Percentiles rank a stretch among this genome's conserved stretches.
Conservation (phyloP, 805 yeast species). For the Clavispora santaluciae region DNA sequence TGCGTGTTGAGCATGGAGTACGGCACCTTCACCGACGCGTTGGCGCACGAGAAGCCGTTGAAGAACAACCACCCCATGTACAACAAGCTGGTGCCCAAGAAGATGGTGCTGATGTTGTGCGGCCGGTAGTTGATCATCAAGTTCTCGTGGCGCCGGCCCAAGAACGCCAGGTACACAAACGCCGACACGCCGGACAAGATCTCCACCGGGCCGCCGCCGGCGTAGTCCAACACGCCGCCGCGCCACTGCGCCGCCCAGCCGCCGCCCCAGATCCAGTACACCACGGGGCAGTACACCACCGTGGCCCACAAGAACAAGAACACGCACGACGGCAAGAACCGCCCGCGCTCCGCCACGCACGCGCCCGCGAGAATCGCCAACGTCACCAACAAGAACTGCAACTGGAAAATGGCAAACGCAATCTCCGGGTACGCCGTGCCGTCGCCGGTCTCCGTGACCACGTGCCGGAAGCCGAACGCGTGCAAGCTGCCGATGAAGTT, state of each 20-base stretch:
- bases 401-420: conserved; percentile 80
- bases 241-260: conserved; percentile 80
- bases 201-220: conserved; percentile 98
- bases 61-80: conserved; percentile 97
- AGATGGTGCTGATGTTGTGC: conserved; percentile 87
- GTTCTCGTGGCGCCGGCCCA: conserved; percentile 74
- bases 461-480: conserved; percentile 74
- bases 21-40: conserved; percentile 77
- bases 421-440: conserved; percentile 67
- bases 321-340: conserved; percentile 78
- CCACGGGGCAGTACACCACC: conserved; percentile 88
- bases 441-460: conserved; percentile 44
- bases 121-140: conserved; percentile 86
- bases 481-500: conserved; percentile 84
- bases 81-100: conserved; percentile 78
- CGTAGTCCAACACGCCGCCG: conserved; percentile 93
- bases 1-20: conserved; percentile 92
- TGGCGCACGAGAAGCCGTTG: conserved; percentile 84
- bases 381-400: conserved; percentile 90
- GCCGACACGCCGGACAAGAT: conserved; percentile 89
- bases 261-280: conserved; percentile 92
- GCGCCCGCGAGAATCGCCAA: conserved; percentile 89
- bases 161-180: conserved; percentile 72
- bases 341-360: conserved; percentile 81
- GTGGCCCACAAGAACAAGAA: conserved; percentile 88